Evolutionary conservation across 129 eudicot genomes (phyloP).

Genomic region (Scalesia atractyloides): DNA sequence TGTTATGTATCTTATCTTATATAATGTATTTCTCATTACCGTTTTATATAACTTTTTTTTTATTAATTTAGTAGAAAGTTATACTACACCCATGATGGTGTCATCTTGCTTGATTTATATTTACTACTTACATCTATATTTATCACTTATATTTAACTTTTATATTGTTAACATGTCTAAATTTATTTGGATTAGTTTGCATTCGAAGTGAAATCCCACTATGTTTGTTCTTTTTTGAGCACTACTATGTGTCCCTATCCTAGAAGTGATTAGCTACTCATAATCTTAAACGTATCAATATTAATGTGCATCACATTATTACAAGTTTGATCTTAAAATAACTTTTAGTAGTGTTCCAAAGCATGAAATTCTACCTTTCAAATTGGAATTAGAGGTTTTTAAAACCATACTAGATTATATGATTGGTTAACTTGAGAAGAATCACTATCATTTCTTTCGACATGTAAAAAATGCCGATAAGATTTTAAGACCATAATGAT

Average conservation of each 20-base stretch:
- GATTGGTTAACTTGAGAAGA: not conserved
- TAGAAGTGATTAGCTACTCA: constrained; percentile 19
- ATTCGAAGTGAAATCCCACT: constrained; percentile 32
- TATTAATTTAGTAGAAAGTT: no score
- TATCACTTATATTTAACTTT: not conserved
- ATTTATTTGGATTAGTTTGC: constrained; percentile 12
- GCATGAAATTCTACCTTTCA: constrained; percentile 15
- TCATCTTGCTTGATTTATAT: not conserved
- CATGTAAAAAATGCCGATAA: not conserved
- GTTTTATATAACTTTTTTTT: no score
- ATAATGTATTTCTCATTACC: no score
- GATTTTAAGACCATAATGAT: not conserved
- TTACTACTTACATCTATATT: no score
- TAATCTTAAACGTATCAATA: constrained; percentile 15
- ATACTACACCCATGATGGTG: not conserved
- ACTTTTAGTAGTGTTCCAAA: constrained; percentile 26
- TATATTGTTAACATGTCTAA: not conserved
- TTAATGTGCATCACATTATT: constrained; percentile 25
- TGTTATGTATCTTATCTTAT: no score
- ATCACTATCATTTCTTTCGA: not conserved
- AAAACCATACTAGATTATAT: not conserved
- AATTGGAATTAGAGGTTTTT: not conserved
- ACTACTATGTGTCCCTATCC: constrained; percentile 21
- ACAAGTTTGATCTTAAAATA: constrained; percentile 26
- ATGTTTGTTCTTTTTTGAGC: constrained; percentile 22